phyloP scores from a whole-genome alignment of 768 basidiomycete genomes.

The Suillus brevipes region DNA sequence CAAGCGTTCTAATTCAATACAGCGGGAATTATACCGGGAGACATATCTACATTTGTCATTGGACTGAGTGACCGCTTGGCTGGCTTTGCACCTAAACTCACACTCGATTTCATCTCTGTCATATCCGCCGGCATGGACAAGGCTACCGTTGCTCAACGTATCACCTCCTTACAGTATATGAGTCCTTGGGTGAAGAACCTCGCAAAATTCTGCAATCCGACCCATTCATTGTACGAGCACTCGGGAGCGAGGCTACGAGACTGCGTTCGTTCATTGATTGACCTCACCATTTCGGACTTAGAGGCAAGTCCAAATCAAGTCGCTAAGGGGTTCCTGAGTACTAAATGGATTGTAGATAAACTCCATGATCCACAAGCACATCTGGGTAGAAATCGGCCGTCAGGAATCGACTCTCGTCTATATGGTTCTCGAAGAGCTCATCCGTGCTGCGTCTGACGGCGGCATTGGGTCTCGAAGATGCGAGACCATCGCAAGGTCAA shows the following conservation, averaged over 20 bases:
- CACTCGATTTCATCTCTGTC: conserved; percentile 87
- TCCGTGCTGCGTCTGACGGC: conserved; percentile 81
- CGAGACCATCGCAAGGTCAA: conserved; percentile 72
- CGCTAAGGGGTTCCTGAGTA: conserved; percentile 1
- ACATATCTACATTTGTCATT: conserved; percentile 59
- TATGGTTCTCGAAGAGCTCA: conserved; percentile 74
- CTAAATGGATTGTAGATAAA: conserved; percentile 49
- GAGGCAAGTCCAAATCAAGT: conserved; percentile 46
- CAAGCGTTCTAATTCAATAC: conserved; percentile 10
- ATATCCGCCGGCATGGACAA: conserved; percentile 66
- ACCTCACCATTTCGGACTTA: conserved; percentile 69
- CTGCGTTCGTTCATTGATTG: conserved; percentile 75
- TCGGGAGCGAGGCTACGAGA: conserved; percentile 78
- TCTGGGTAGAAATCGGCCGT: conserved; percentile 78
- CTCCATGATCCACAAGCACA: conserved; percentile 63
- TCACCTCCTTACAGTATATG: conserved; percentile 79
- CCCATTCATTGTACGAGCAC: conserved; percentile 64
- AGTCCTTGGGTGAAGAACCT: conserved; percentile 89
- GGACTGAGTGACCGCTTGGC: conserved; percentile 73
- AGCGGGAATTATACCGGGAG: conserved; percentile 75
- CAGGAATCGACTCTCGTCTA: conserved; percentile 69
- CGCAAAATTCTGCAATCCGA: conserved; percentile 66
- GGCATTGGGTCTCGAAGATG: conserved; percentile 75
- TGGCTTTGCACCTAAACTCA: conserved; percentile 74
- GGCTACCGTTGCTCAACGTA: conserved; percentile 50